Evolutionary conservation across 805 yeast species (phyloP).

Genomic region (Candida krabiensis): DNA sequence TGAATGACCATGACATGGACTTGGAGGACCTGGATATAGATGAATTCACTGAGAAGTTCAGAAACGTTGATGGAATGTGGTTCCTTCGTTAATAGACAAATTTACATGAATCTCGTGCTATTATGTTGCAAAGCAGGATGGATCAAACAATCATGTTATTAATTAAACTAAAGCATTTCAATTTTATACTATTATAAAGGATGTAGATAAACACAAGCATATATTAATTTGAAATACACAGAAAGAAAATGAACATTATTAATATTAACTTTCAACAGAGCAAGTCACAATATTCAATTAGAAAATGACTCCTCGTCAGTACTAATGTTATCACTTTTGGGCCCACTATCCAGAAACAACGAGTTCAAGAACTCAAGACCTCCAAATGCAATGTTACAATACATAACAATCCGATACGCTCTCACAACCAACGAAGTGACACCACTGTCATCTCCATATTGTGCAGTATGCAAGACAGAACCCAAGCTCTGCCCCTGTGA

Average conservation of each 20-base stretch:
- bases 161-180: too few species aligned
- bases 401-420: constrained; percentile 20
- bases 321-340: too few species aligned
- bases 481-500: constrained; percentile 1
- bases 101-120: too few species aligned
- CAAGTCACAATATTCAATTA: too few species aligned
- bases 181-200: too few species aligned
- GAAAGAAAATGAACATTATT: too few species aligned
- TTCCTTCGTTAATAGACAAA: constrained; percentile 13
- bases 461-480: constrained; percentile 4
- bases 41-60: constrained; percentile 14
- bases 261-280: too few species aligned
- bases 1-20: constrained; percentile 11
- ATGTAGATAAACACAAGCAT: too few species aligned
- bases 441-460: constrained; percentile 2
- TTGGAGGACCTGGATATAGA: constrained; percentile 15
- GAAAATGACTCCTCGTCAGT: too few species aligned
- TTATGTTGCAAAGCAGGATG: too few species aligned
- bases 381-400: constrained; percentile 20
- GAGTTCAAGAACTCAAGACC: constrained; percentile 14
- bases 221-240: too few species aligned
- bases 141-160: too few species aligned
- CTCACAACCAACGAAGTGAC: constrained; percentile 10
- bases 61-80: constrained; percentile 25
- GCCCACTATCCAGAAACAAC: constrained; percentile 11